Evolutionary conservation across 1,284 basidiomycete genomes (phyloP).

Genomic region (Golubevia pallescens): DNA sequence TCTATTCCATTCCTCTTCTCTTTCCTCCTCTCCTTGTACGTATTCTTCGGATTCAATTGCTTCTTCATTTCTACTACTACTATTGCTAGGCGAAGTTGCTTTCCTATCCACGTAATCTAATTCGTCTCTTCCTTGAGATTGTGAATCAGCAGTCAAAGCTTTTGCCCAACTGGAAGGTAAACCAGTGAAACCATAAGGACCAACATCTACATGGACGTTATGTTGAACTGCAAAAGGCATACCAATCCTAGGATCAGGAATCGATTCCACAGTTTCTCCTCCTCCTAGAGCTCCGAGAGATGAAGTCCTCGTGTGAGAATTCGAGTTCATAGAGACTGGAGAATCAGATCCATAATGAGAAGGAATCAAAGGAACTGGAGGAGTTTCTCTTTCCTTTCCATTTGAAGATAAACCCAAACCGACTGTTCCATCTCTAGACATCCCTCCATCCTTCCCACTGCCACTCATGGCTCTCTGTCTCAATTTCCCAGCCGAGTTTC

Average conservation of each 20-base stretch:
- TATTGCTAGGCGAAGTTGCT: not conserved
- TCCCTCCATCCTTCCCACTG: too few species aligned
- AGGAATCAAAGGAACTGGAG: slow-evolving; percentile 2
- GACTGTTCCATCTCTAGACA: not conserved
- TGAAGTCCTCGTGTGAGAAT: not conserved
- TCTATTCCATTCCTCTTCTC: not conserved
- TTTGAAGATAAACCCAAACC: not conserved
- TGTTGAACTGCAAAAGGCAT: slow-evolving; percentile 40
- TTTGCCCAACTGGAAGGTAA: slow-evolving; percentile 40
- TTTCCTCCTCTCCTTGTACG: not conserved
- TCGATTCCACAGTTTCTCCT: slow-evolving; percentile 4
- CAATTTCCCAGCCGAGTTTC: slow-evolving; percentile 31
- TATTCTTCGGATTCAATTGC: not conserved
- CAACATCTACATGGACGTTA: slow-evolving; percentile 49
- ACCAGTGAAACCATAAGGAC: slow-evolving; percentile 42
- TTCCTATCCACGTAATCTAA: not conserved
- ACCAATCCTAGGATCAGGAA: slow-evolving; percentile 34
- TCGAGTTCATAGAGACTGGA: not conserved
- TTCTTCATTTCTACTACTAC: too few species aligned
- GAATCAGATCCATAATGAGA: slow-evolving; percentile 8
- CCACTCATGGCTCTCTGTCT: slow-evolving; percentile 14
- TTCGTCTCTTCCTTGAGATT: not conserved
- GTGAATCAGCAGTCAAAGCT: slow-evolving; percentile 14
- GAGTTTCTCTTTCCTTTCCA: slow-evolving; percentile 3
- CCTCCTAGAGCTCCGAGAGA: not conserved